These are phyloP conservation scores for Takashimella tepidaria DNA, from an alignment of 1,284 basidiomycete species.

Conservation along the genomic window DNA sequence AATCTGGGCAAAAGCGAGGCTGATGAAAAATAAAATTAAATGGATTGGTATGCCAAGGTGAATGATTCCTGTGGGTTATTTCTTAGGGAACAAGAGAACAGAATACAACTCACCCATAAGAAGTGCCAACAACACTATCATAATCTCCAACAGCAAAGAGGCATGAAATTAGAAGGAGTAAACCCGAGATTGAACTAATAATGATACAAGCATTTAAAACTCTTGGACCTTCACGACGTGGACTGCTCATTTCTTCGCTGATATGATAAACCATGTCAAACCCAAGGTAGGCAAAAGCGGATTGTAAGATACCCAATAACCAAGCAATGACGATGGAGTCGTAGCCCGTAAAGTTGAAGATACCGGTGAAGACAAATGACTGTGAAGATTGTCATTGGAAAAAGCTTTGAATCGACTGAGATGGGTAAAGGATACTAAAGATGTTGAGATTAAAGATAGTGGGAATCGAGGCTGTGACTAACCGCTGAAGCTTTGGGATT, in stretches of 20 bases:
- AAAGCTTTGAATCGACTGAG: too few relatives aligned
- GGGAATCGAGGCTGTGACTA: constrained; percentile 1
- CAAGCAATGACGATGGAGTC: constrained; percentile 42
- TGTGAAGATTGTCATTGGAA: too few relatives aligned
- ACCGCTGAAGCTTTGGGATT: constrained; percentile 16
- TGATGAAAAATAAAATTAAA: too few relatives aligned
- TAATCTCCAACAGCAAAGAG: constrained; percentile 5
- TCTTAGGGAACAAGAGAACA: not conserved
- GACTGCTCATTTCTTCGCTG: constrained; percentile 26
- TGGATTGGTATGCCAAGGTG: too few relatives aligned
- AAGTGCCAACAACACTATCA: not conserved
- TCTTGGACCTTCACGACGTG: constrained; percentile 6
- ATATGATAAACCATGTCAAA: constrained; percentile 16
- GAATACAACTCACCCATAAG: constrained; percentile 2
- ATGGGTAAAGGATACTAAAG: not conserved
- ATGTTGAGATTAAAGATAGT: constrained; percentile 3
- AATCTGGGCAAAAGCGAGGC: constrained; percentile 7
- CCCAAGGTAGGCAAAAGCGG: constrained; percentile 12
- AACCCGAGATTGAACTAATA: constrained; percentile 28
- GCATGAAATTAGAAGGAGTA: constrained; percentile 33
- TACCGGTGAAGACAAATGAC: constrained; percentile 45
- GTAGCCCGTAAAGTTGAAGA: constrained; percentile 48
- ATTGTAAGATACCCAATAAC: constrained; percentile 20
- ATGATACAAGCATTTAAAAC: constrained; percentile 33
- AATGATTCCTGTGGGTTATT: too few relatives aligned